Evolutionary conservation across 2,329 filamentous ascomycete genomes (phyloP).

Genomic region (Mollisiaceae sp.): DNA sequence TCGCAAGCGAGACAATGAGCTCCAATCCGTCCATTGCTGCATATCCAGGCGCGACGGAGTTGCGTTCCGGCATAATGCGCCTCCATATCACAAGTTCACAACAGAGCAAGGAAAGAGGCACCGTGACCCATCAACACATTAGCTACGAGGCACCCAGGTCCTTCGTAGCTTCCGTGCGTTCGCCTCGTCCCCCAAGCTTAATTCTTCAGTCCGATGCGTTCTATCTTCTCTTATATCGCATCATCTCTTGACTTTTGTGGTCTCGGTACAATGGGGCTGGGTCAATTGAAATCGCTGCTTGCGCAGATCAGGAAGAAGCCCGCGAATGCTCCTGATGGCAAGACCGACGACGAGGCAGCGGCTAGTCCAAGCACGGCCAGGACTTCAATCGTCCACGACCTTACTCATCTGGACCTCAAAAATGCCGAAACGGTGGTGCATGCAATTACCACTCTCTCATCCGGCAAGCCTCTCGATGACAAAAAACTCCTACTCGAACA

Average conservation of each 20-base stretch:
- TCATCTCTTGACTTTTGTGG: neutral
- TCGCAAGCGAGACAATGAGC: no score
- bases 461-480: constrained; percentile 53
- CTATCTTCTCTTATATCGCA: neutral
- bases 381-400: constrained; percentile 48
- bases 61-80: no score
- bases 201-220: neutral
- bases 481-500: constrained; percentile 55
- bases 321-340: constrained; percentile 52
- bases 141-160: no score
- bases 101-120: no score
- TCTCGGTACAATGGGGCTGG: constrained; percentile 32
- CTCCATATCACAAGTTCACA: no score
- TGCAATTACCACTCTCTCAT: constrained; percentile 49
- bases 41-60: no score
- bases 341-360: constrained; percentile 47
- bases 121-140: no score
- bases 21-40: no score
- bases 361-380: constrained; percentile 42
- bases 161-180: no score
- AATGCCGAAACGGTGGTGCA: constrained; percentile 47
- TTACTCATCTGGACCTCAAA: constrained; percentile 47
- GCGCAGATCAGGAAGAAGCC: constrained; percentile 53
- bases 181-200: neutral
- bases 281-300: constrained; percentile 49